phyloP scores from a whole-genome alignment of 1,284 basidiomycete species.

The Sporisorium reilianum region DNA sequence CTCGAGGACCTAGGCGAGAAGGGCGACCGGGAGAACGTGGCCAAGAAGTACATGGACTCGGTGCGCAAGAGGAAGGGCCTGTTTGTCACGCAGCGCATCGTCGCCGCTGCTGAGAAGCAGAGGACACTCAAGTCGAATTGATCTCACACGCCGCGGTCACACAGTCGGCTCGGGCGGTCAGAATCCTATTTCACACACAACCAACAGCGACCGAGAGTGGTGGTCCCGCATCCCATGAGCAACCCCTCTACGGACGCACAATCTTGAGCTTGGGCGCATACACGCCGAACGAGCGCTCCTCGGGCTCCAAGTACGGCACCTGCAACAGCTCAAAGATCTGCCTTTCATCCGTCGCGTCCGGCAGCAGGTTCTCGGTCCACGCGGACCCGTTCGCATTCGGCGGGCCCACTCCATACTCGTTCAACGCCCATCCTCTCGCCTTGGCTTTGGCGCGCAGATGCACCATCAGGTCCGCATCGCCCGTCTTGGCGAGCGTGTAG shows the following conservation, averaged over 20 bases:
- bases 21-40: conserved; percentile 92
- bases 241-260: neutral
- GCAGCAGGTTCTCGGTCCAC: conserved; percentile 29
- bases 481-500: conserved; percentile 42
- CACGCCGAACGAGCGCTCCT: conserved; percentile 22
- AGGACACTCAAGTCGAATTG: conserved; percentile 67
- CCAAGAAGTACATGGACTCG: conserved; percentile 90
- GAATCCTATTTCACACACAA: neutral
- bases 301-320: conserved; percentile 31
- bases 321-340: conserved; percentile 33
- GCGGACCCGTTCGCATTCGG: conserved; percentile 38
- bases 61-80: conserved; percentile 75
- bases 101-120: conserved; percentile 68
- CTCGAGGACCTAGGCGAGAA: conserved; percentile 97
- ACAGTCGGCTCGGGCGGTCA: neutral
- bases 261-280: conserved; percentile 23
- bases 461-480: conserved; percentile 40
- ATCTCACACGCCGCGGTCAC: neutral
- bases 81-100: conserved; percentile 58
- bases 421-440: conserved; percentile 27
- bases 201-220: too few species aligned
- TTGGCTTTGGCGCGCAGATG: conserved; percentile 31
- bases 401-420: conserved; percentile 42
- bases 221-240: too few species aligned
- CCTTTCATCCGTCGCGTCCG: conserved; percentile 31